phyloP scores from a whole-genome alignment of 2,329 filamentous ascomycete species.

The Fusarium sp. region DNA sequence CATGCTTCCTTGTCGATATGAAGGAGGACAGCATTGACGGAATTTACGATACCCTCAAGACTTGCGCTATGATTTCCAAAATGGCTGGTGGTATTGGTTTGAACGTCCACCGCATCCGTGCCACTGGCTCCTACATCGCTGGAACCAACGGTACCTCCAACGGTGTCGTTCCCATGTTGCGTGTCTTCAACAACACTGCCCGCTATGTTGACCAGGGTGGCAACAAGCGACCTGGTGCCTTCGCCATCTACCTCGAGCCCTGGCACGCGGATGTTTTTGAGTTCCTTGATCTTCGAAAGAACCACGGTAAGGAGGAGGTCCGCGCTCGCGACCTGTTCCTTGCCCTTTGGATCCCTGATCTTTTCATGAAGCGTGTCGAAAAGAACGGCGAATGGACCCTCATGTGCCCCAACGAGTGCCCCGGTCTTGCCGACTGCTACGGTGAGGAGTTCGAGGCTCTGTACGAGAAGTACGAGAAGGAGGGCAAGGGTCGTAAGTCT shows the following conservation, averaged over 20 bases:
- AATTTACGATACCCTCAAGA: constrained; percentile 99
- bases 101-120: constrained; percentile 95
- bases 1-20: constrained; percentile 99
- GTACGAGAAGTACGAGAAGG: constrained; percentile 91
- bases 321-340: constrained; percentile 98
- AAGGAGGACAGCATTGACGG: constrained; percentile 99
- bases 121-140: constrained; percentile 96
- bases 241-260: constrained; percentile 98
- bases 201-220: constrained; percentile 98
- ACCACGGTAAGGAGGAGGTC: constrained; percentile 98
- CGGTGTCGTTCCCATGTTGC: constrained; percentile 96
- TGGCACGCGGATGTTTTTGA: constrained; percentile 99
- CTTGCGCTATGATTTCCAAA: constrained; percentile 99
- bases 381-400: constrained; percentile 97
- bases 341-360: constrained; percentile 96
- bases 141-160: constrained; percentile 99
- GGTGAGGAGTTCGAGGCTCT: constrained; percentile 97
- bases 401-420: constrained; percentile 97
- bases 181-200: constrained; percentile 99
- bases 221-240: constrained; percentile 98
- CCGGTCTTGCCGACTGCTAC: constrained; percentile 94
- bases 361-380: constrained; percentile 99
- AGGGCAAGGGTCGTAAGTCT: constrained; percentile 88
- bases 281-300: constrained; percentile 98
- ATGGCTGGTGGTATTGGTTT: constrained; percentile 98